Conservation (phyloP, 2,329 filamentous ascomycete species). For the Hymenoscyphus infarciens region DNA sequence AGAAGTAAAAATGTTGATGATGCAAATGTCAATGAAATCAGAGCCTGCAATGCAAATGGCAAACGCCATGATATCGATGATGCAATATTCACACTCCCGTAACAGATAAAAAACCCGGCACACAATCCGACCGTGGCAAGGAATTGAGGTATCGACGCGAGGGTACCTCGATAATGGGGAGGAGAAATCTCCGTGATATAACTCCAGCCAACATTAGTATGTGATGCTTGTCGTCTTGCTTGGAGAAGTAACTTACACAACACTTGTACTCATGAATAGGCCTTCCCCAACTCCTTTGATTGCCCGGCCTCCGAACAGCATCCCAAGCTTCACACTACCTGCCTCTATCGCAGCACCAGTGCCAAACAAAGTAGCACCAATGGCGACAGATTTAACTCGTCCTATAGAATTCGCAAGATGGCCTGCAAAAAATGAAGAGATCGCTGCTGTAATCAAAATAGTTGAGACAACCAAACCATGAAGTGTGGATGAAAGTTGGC, state of each 20-base stretch:
- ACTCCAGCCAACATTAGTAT: slow-evolving; percentile 12
- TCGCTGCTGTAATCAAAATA: slow-evolving; percentile 54
- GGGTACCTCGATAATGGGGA: slow-evolving; percentile 43
- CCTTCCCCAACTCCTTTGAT: slow-evolving; percentile 59
- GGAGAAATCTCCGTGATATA: slow-evolving; percentile 62
- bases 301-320: slow-evolving; percentile 53
- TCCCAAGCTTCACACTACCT: slow-evolving; percentile 43
- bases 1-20: slow-evolving; percentile 41
- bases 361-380: slow-evolving; percentile 50
- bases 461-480: slow-evolving; percentile 57
- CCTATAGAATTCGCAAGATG: slow-evolving; percentile 51
- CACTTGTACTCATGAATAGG: slow-evolving; percentile 52
- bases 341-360: slow-evolving; percentile 52
- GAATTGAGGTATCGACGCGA: slow-evolving; percentile 52
- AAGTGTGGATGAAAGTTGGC: slow-evolving; percentile 47
- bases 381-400: slow-evolving; percentile 45
- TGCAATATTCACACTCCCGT: slow-evolving; percentile 46
- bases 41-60: slow-evolving; percentile 49
- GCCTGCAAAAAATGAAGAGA: slow-evolving; percentile 56
- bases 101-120: slow-evolving; percentile 57
- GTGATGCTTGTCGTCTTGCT: background rate
- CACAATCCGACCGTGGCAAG: slow-evolving; percentile 48
- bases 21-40: slow-evolving; percentile 40
- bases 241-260: slow-evolving; percentile 39
- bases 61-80: slow-evolving; percentile 53